Evolutionary conservation across 805 yeast genomes (phyloP), one percentile per base, ranked within the genome.

Genomic region (Torulaspora quercuum): DNA sequence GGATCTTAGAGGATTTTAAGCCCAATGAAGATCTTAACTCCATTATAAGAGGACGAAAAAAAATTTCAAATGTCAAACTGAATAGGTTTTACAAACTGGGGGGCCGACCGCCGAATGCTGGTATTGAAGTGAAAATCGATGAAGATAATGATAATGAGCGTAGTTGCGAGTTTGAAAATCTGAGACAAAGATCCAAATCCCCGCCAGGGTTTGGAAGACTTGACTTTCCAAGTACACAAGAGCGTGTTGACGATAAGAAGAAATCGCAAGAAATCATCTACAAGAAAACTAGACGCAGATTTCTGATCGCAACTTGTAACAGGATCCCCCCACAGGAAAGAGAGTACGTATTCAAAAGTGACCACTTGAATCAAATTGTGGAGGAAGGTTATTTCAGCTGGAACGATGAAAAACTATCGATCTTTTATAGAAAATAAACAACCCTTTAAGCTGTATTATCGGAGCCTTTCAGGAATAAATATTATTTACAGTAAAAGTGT

Each of bases 131-230:
- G 6, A 25, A 18, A 9, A n/a, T 11, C 13, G 11, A 8, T 5
- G 26, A 24, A 14, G 12, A 20, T 8, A 43, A 37, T 12, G 46
- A 57, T 4, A 41, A 55, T 3, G 57, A 59, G 27, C 35, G 50
- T 7, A 41, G 38, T 3, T 39, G 42, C 11, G 39, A 43, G 6
- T 59, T 59, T 33, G 61, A 53, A 12, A 54, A 61, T 30, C 24
- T 53, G 15, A 59, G 64, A 49, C 52, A 48, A 5, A 55, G 70
- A 27, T 67, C 68, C 0, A 63, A 64, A 3, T 65, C 75, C 1
- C 83, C 82, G 1, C 78, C 78, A 0, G 82, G 82, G 1, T 76
- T 70, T 55, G 78, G 75, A 44, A 57, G 76, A 25, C 63, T 77
- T 15, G 83, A 76, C 35, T 77, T 80, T 44, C 82, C 84, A 0